Base-by-base conservation (phyloP, 768 basidiomycete genomes). In the Agaricus blazei region DNA sequence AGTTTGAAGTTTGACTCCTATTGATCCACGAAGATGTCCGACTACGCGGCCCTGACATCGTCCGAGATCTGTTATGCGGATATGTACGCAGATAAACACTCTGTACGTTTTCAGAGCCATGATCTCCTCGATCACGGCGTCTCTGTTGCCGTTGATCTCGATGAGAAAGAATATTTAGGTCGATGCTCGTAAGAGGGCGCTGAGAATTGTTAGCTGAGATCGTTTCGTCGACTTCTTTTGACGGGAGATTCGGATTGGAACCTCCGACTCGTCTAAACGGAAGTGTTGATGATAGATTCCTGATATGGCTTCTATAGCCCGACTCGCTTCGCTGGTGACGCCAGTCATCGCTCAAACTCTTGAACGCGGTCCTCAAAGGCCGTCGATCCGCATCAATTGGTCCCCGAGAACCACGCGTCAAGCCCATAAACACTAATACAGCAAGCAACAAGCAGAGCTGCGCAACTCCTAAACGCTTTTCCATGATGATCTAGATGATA, bases 401-500 rank as follows among this genome's bases (percentile, higher is more conserved):
- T 1, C 70, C 72, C 50, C 77, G 65, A 50, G 83, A 88, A 6
- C 91, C 90, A 4, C 93, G 82, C 3, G 93, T 94, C 50, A 96
- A 76, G 15, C 87, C 83, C 70, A 96, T 88, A 67, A 97, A 93
- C 11, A 93, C 75, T 19, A 96, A 79, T 9, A 97, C 87, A 0
- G 87, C 82, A 3, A 97, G 75, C 4, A 96, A 76, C 5, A 95
- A 77, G 65, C 88, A 85, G 0, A 98, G 78, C 63, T 98, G 95
- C 0, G 88, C 89, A 23, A 97, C 83, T 2, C 93, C 87, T 0
- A 97, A 80, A 2, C 93, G 85, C 63, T 96, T 94, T 69, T 97
- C 95, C 48, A 94, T 78, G 0, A 86, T 72, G 31, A 97, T 83
- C 90, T 96, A 53, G 2, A 15, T 37, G 29, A 56, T 43, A 27